Percentiles rank a stretch among this genome's conserved stretches.
These are phyloP conservation scores for Penicillium desertorum DNA, from an alignment of 495 filamentous ascomycete species.

Conservation along the genomic window DNA sequence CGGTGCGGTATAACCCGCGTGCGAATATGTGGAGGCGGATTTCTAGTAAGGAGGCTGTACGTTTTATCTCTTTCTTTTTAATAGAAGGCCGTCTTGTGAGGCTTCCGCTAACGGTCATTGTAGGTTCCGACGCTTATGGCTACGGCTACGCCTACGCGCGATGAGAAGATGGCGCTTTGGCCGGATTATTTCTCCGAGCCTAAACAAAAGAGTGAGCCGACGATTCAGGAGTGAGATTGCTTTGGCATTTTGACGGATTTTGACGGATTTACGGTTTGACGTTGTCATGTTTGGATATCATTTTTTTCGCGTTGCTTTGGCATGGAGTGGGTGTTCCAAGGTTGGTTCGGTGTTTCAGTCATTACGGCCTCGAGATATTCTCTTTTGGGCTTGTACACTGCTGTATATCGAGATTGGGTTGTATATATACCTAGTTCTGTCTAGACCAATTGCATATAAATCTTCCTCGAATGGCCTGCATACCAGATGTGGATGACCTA, in stretches of 20 bases:
- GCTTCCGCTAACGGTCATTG: not conserved
- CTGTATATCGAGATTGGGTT: not conserved
- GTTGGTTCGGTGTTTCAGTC: not conserved
- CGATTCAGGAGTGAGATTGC: constrained; percentile 21
- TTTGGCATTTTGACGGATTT: constrained; percentile 12
- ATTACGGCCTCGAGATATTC: not conserved
- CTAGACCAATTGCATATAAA: constrained; percentile 1
- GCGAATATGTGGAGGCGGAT: constrained; percentile 71
- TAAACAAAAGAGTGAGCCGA: constrained; percentile 23
- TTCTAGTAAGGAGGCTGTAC: constrained; percentile 55
- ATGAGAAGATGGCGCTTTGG: constrained; percentile 69
- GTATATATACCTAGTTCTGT: not conserved
- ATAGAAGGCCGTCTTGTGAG: not conserved
- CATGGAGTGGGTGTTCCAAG: constrained; percentile 7
- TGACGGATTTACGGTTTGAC: not conserved
- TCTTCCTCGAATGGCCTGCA: not conserved
- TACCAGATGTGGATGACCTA: not conserved
- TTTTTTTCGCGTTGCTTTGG: not conserved
- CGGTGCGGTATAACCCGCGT: constrained; percentile 65
- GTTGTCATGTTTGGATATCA: constrained; percentile 3
- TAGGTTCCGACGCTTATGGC: constrained; percentile 56
- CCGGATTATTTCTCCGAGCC: constrained; percentile 57
- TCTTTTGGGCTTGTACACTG: not conserved
- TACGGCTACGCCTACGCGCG: constrained; percentile 52
- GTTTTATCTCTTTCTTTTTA: not conserved